A percentile compares a stretch with the other conserved stretches of the same genome.
These are phyloP conservation scores for Ceratocystis alfenasii DNA, from an alignment of 2,329 filamentous ascomycete species.

Conservation along the genomic window DNA sequence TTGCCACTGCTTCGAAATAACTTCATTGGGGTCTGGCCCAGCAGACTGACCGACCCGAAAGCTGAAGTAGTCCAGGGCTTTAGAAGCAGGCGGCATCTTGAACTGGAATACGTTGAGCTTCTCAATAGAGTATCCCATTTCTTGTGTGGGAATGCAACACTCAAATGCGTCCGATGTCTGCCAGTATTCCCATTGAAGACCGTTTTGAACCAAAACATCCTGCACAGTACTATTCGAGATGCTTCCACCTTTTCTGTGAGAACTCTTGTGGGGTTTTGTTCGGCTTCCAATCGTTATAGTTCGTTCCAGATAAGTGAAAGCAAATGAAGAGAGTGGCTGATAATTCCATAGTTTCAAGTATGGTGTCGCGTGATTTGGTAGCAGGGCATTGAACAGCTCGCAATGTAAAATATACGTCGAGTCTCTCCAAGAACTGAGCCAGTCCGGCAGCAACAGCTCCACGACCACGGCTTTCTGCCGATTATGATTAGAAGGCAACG, in stretches of 20 bases:
- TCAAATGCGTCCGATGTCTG: constrained; percentile 25
- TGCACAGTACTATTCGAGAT: constrained; percentile 27
- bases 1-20: constrained; percentile 37
- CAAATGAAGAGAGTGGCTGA: not conserved
- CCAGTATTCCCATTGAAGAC: constrained; percentile 32
- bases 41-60: constrained; percentile 25
- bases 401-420: not conserved
- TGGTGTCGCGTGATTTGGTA: constrained; percentile 32
- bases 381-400: constrained; percentile 35
- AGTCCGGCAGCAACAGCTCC: constrained; percentile 36
- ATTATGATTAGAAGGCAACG: constrained; percentile 31
- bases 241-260: constrained; percentile 28
- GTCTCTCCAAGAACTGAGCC: constrained; percentile 12
- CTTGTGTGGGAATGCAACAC: not conserved
- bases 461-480: constrained; percentile 39
- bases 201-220: constrained; percentile 37
- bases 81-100: constrained; percentile 29
- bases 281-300: constrained; percentile 27
- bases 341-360: constrained; percentile 28
- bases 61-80: constrained; percentile 33
- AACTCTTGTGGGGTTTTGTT: constrained; percentile 29
- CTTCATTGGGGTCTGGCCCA: constrained; percentile 35
- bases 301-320: not conserved
- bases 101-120: constrained; percentile 31
- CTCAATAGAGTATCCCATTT: constrained; percentile 12